Evolutionary conservation across 2,329 filamentous ascomycete species (phyloP).

Genomic region (Rhynchosporium secalis): DNA sequence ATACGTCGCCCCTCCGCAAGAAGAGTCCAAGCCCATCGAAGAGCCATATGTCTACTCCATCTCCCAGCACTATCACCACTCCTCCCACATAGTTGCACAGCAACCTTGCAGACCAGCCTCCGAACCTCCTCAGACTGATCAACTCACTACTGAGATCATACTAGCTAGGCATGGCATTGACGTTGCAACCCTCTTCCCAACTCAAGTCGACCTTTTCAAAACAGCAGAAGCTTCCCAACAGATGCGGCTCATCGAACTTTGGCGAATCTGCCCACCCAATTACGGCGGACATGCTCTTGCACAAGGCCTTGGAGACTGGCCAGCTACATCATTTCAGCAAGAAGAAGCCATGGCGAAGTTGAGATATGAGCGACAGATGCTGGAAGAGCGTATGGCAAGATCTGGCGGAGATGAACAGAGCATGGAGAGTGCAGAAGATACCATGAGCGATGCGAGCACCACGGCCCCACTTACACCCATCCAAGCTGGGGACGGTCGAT

Average conservation of each 20-base stretch:
- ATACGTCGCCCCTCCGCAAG: slow-evolving; percentile 35
- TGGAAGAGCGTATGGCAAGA: slow-evolving; percentile 44
- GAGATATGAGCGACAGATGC: slow-evolving; percentile 56
- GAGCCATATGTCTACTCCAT: slow-evolving; percentile 68
- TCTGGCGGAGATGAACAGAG: slow-evolving; percentile 40
- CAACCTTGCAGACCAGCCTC: slow-evolving; percentile 50
- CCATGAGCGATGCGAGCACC: slow-evolving; percentile 40
- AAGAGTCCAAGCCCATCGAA: slow-evolving; percentile 40
- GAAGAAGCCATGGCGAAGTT: slow-evolving; percentile 57
- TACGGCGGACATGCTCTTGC: slow-evolving; percentile 56
- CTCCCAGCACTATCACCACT: slow-evolving; percentile 83
- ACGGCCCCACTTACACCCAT: slow-evolving; percentile 46
- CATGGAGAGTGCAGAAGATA: slow-evolving; percentile 49
- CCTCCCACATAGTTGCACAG: slow-evolving; percentile 61
- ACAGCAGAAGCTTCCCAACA: slow-evolving; percentile 72
- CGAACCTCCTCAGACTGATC: slow-evolving; percentile 51
- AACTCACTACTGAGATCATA: slow-evolving; percentile 55
- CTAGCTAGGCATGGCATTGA: slow-evolving; percentile 70
- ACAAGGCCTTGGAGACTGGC: slow-evolving; percentile 60
- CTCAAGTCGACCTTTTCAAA: slow-evolving; percentile 77
- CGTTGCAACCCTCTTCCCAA: slow-evolving; percentile 65
- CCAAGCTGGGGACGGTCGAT: slow-evolving; percentile 55
- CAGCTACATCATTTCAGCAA: slow-evolving; percentile 52
- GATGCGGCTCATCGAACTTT: slow-evolving; percentile 76
- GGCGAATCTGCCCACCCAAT: slow-evolving; percentile 75